Evolutionary conservation across 2,329 filamentous ascomycete species (phyloP).

Genomic region (Trichoderma guizhouense): DNA sequence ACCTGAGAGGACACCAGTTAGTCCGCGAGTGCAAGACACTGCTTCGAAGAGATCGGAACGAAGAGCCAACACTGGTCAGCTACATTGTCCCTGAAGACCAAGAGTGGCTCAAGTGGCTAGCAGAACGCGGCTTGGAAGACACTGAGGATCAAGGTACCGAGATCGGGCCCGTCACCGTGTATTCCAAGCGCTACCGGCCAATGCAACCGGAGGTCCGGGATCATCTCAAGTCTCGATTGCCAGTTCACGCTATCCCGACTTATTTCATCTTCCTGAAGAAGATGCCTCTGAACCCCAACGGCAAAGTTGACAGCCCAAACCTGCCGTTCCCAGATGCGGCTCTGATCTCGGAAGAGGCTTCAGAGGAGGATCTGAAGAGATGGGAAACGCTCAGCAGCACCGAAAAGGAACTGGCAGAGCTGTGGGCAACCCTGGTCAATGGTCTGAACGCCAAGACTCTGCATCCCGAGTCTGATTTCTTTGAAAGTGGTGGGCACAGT

Average conservation of each 20-base stretch:
- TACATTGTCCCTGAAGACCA: constrained; percentile 80
- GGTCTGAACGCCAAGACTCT: constrained; percentile 66
- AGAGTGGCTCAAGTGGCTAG: constrained; percentile 62
- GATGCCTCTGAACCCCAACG: constrained; percentile 65
- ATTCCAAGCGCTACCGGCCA: constrained; percentile 42
- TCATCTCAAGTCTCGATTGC: constrained; percentile 61
- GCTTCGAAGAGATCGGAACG: constrained; percentile 51
- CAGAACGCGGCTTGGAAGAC: constrained; percentile 52
- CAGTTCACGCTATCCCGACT: constrained; percentile 35
- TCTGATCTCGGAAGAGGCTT: constrained; percentile 49
- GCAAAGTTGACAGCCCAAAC: constrained; percentile 75
- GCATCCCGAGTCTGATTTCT: constrained; percentile 34
- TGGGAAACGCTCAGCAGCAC: constrained; percentile 43
- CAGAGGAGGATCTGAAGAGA: constrained; percentile 44
- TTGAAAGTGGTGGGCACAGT: constrained; percentile 39
- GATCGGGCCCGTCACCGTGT: constrained; percentile 43
- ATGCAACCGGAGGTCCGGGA: constrained; percentile 56
- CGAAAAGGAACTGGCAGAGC: constrained; percentile 45
- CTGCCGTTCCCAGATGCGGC: constrained; percentile 76
- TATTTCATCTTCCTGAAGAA: constrained; percentile 36
- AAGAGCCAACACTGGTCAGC: constrained; percentile 77
- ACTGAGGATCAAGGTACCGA: constrained; percentile 50
- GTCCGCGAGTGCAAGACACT: constrained; percentile 84
- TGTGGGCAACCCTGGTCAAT: constrained; percentile 70
- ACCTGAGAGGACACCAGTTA: constrained; percentile 69